Conservation (phyloP, 768 basidiomycete species). For the Mycena vitilis region DNA sequence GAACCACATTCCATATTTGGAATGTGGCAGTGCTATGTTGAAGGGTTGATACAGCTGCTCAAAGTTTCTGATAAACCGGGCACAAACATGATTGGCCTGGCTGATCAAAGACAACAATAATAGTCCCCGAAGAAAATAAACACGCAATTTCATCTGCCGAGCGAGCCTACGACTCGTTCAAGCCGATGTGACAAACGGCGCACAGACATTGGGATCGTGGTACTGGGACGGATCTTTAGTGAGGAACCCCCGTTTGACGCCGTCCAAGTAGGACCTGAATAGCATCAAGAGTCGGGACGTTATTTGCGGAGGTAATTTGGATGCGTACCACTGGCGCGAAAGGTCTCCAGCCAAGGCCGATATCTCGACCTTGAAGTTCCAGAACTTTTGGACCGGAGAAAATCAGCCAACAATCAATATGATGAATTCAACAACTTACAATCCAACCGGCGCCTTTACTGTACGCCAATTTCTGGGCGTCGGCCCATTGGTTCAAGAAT, state of each 20-base stretch:
- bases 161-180: no score
- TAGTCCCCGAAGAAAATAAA: no score
- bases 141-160: no score
- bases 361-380: constrained; percentile 81
- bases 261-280: constrained; percentile 79
- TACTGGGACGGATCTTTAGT: constrained; percentile 70
- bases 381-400: constrained; percentile 53
- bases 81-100: no score
- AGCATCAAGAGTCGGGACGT: not conserved
- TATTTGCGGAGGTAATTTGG: not conserved
- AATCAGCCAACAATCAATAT: not conserved
- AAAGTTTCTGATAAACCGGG: no score
- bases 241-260: constrained; percentile 66
- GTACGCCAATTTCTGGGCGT: constrained; percentile 71
- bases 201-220: constrained; percentile 74
- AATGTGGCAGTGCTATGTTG: no score
- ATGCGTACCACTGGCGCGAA: constrained; percentile 72
- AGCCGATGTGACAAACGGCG: constrained; percentile 49
- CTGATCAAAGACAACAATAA: no score
- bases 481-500: constrained; percentile 68
- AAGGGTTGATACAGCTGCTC: no score
- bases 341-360: constrained; percentile 61
- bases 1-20: constrained; percentile 13
- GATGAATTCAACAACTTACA: constrained; percentile 47
- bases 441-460: constrained; percentile 67